A percentile compares a stretch with the other conserved stretches of the same genome.
Evolutionary conservation across 371 early-diverging fungal species (phyloP).

Genomic region (Mucor circinelloides): DNA sequence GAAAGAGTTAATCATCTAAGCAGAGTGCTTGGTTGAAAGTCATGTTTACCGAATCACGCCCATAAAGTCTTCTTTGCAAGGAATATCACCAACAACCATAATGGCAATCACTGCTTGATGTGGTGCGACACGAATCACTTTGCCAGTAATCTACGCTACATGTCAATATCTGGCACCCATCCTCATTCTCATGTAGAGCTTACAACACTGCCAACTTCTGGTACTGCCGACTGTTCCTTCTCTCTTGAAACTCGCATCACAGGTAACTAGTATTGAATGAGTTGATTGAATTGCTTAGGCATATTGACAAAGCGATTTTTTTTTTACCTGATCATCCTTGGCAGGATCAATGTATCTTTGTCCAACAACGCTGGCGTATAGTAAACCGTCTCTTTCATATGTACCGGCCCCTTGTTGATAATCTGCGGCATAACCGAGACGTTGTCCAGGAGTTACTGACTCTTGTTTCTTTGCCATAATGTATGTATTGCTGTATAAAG

Average conservation of each 20-base stretch:
- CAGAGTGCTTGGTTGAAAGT: not conserved
- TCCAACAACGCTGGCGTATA: constrained; percentile 86
- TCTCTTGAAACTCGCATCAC: constrained; percentile 67
- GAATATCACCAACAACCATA: constrained; percentile 83
- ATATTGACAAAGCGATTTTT: constrained; percentile 8
- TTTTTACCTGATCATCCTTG: constrained; percentile 42
- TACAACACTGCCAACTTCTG: constrained; percentile 83
- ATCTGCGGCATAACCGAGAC: constrained; percentile 76
- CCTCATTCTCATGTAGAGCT: not conserved
- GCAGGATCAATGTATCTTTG: constrained; percentile 42
- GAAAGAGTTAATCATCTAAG: not conserved
- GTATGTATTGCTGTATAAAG: not conserved
- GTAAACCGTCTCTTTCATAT: constrained; percentile 74
- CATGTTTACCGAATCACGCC: constrained; percentile 79
- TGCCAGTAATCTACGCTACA: constrained; percentile 65
- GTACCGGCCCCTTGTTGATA: constrained; percentile 76
- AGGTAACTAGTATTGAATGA: constrained; percentile 45
- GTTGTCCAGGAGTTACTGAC: constrained; percentile 81
- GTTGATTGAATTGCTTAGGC: not conserved
- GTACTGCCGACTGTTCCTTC: constrained; percentile 77
- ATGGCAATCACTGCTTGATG: constrained; percentile 85
- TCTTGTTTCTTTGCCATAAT: constrained; percentile 23
- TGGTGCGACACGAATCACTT: constrained; percentile 86
- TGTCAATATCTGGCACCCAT: not conserved
- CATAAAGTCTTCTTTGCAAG: constrained; percentile 89